phyloP scores from a whole-genome alignment of 2,329 filamentous ascomycete species.

The Sclerotinia trifoliorum region DNA sequence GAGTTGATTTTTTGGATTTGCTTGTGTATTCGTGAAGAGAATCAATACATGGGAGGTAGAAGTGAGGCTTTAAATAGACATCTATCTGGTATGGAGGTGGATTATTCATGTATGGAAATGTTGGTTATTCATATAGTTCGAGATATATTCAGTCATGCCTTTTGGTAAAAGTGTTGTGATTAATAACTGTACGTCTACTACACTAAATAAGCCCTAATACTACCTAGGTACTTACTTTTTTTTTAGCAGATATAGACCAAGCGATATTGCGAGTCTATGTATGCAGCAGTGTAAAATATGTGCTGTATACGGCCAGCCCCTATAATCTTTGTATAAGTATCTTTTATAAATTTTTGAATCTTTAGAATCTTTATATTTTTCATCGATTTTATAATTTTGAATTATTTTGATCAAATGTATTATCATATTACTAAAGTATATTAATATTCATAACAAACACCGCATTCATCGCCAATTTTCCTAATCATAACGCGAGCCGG shows the following conservation, averaged over 20 bases:
- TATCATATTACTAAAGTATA: too few relatives aligned
- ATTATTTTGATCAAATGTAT: too few relatives aligned
- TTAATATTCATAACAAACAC: not conserved
- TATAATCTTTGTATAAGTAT: too few relatives aligned
- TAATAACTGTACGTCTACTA: not conserved
- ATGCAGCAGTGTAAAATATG: not conserved
- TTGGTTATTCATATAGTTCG: not conserved
- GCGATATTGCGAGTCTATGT: not conserved
- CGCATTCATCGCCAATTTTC: too few relatives aligned
- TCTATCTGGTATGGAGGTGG: not conserved
- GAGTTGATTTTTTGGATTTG: not conserved
- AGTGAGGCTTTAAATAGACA: not conserved
- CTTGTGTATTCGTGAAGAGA: not conserved
- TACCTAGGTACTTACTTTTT: too few relatives aligned
- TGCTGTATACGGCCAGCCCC: not conserved
- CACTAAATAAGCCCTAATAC: not conserved
- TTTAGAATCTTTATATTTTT: too few relatives aligned
- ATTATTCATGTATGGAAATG: not conserved
- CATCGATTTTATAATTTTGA: too few relatives aligned
- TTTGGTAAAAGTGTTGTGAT: not conserved
- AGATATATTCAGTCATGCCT: not conserved
- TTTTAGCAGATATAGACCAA: not conserved
- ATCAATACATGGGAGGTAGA: not conserved
- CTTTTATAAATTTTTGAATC: too few relatives aligned
- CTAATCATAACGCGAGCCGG: constrained; percentile 2